Evolutionary conservation across 768 basidiomycete species (phyloP), one percentile per base, ranked within the genome.

Genomic region (Suillus weaverae): DNA sequence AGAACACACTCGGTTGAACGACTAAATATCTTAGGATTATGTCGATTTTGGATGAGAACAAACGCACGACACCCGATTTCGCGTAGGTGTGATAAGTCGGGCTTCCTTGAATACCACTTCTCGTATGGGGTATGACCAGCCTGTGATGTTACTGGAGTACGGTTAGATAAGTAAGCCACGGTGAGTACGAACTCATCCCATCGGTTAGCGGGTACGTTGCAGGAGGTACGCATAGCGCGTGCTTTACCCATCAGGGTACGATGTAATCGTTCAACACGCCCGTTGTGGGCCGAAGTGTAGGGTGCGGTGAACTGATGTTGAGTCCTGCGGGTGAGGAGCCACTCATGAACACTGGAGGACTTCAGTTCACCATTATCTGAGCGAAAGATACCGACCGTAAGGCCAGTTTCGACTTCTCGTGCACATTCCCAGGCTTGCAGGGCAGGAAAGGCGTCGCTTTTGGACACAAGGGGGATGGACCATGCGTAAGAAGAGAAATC

Each of bases 281-380:
- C 77, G 60, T 76, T 81, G 14, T 80, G 76, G 0, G 73, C 74
- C 11, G 77, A 80, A 4, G 77, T 80, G 66, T 81, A 70, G 0
- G 77, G 72, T 0, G 75, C 74, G 0, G 76, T 77, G 62, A 61
- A 70, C 22, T 72, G 54, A 8, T 70, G 66, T 1, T 53, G 9
- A 1, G 62, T 69, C 1, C 75, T 72, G 1, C 66, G 41, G 0
- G 46, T 36, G 10, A 54, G 60, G 10, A 69, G 64, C 69, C 68
- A 76, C 1, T 35, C 61, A 0, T 55, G 44, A 41, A 73, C 2
- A 6, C 5, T 60, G 32, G 60, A n/a, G 16, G 60, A 51, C 41
- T 70, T 63, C 3, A 76, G 66, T 62, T 77, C 73, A 0, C 76
- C 70, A 46, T 72, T 69, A 62, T 76, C 70, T 2, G 69, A 68